phyloP scores from a whole-genome alignment of 768 basidiomycete genomes.

The Lenzites betulinus region DNA sequence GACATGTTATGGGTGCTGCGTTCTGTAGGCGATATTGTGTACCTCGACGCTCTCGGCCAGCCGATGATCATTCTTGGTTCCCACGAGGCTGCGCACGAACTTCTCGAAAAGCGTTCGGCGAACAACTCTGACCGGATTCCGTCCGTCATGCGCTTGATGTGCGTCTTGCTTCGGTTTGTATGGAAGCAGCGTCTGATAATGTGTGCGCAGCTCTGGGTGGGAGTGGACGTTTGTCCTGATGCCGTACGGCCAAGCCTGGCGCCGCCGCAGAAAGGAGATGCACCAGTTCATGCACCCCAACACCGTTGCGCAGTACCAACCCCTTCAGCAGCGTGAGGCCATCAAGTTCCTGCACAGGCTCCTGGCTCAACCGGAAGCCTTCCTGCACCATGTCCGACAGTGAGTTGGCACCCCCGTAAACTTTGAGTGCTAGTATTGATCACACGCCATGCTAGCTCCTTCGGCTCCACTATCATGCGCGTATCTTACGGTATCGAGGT shows the following conservation, averaged over 20 bases:
- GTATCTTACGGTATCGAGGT: conserved; percentile 19
- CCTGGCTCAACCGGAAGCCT: conserved; percentile 3
- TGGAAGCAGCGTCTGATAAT: not conserved
- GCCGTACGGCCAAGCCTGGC: conserved; percentile 15
- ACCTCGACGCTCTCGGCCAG: conserved; percentile 21
- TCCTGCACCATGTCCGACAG: conserved; percentile 16
- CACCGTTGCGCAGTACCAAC: conserved; percentile 14
- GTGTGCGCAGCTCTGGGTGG: conserved; percentile 11
- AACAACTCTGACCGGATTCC: conserved; percentile 29
- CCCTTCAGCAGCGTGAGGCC: conserved; percentile 12
- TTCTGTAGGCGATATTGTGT: conserved; percentile 24
- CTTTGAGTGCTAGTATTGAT: not conserved
- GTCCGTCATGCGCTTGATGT: conserved; percentile 20
- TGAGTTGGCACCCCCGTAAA: not conserved
- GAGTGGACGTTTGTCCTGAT: conserved; percentile 20
- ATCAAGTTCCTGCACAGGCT: conserved; percentile 10
- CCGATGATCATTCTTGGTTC: conserved; percentile 28
- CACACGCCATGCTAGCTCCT: not conserved
- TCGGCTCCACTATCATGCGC: conserved; percentile 8
- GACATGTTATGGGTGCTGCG: not conserved
- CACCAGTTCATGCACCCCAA: conserved; percentile 18
- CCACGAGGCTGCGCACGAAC: conserved; percentile 23
- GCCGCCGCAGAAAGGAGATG: conserved; percentile 12
- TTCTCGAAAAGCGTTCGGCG: conserved; percentile 29
- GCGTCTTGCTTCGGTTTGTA: not conserved